Base-by-base conservation (phyloP, 495 filamentous ascomycete genomes). In the Evernia prunastri region DNA sequence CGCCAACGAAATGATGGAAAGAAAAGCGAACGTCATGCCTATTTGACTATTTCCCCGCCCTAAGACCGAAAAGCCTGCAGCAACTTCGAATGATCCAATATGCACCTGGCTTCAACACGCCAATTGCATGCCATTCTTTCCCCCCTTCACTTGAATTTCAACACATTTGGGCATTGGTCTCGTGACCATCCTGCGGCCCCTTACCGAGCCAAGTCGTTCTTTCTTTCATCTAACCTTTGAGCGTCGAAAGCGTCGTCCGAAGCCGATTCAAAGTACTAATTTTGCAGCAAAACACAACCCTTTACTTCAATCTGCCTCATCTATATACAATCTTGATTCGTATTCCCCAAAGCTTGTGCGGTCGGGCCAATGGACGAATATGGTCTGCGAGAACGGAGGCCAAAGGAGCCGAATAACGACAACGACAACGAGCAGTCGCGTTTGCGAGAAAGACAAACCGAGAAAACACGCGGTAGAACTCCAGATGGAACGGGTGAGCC, bases 391-490 rank as follows among this genome's bases (percentile, higher is more conserved):
- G 66, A 68, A 36, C 54, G 66, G 60, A 69, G 59, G 42, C 53
- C 54, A 11, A 67, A 60, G 58, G 36, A 57, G 56, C 47, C 61
- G 33, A 54, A 92, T 73, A 29, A 82, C 87, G 56, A 83, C 83
- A 86, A 89, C 90, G 57, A 8, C 45, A 54, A 37, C 51, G 7
- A 17, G 9, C 58, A 62, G 25, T n/a, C 60, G 70, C 47, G 72
- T 71, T 63, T 79, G 81, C 66, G 73, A 77, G 47, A 61, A 71
- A 70, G 42, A 47, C 85, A 83, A 69, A 72, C 81, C 40, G 82
- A 83, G 71, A 90, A 87, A 78, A 95, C 92, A 4, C 96, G 88
- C 82, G 94, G 94, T 23, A 86, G 91, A 69, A 98, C 94, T 13
- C 91, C 89, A 36, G 89, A 89, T 80, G 94, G 94, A 72, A 91